phyloP scores from a whole-genome alignment of 2,329 filamentous ascomycete genomes.

The Emergomyces africanus region DNA sequence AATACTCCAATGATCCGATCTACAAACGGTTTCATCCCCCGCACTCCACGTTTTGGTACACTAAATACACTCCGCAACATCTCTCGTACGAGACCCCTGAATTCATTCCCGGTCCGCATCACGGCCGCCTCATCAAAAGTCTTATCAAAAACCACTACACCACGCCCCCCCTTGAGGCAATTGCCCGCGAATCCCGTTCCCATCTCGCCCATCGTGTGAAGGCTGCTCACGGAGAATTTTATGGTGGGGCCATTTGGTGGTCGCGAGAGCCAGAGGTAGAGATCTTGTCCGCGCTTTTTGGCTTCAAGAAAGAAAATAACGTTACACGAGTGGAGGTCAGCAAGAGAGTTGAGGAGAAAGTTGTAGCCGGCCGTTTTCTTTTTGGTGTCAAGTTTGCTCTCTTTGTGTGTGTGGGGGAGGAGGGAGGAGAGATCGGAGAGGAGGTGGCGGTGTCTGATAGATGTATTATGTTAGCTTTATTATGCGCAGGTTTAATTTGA shows the following conservation, averaged over 20 bases:
- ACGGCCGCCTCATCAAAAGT: slow-evolving; percentile 73
- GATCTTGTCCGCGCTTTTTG: slow-evolving; percentile 72
- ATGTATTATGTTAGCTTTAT: not conserved
- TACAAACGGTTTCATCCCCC: slow-evolving; percentile 89
- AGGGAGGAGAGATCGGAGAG: slow-evolving; percentile 79
- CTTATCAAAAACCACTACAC: slow-evolving; percentile 81
- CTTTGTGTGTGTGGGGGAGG: slow-evolving; percentile 84
- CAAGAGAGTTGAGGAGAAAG: slow-evolving; percentile 65
- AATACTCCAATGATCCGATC: slow-evolving; percentile 93
- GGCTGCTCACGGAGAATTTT: slow-evolving; percentile 42
- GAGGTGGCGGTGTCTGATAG: slow-evolving; percentile 71
- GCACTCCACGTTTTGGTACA: slow-evolving; percentile 66
- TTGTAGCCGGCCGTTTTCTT: slow-evolving; percentile 49
- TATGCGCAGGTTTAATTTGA: not conserved
- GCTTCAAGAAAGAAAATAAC: slow-evolving; percentile 93
- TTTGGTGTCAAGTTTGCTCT: slow-evolving; percentile 95
- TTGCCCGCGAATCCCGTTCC: slow-evolving; percentile 77
- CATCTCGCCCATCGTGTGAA: slow-evolving; percentile 94
- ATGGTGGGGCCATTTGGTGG: slow-evolving; percentile 70
- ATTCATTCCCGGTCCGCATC: slow-evolving; percentile 41
- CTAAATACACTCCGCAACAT: slow-evolving; percentile 83
- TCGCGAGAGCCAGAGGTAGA: slow-evolving; percentile 89
- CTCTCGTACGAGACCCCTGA: slow-evolving; percentile 54
- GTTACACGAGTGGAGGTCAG: slow-evolving; percentile 81
- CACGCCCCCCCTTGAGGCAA: slow-evolving; percentile 84